phyloP scores from a whole-genome alignment of 495 filamentous ascomycete genomes.

The Annulohypoxylon moriforme region DNA sequence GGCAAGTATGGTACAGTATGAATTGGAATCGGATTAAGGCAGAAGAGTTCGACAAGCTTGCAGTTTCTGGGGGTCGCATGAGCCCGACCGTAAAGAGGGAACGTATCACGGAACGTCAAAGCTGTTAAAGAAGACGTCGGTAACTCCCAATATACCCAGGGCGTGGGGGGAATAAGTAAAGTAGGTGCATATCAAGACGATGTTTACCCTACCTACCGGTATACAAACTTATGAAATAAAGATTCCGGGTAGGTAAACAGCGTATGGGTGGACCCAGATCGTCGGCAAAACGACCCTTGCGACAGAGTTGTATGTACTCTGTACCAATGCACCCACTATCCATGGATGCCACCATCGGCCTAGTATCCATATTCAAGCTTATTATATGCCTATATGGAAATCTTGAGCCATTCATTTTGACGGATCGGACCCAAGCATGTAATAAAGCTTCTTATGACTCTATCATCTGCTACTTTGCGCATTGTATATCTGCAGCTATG shows the following conservation, averaged over 20 bases:
- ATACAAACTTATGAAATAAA: too few species aligned
- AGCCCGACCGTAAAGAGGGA: background rate
- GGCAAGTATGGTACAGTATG: background rate
- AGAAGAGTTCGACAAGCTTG: background rate
- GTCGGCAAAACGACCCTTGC: too few species aligned
- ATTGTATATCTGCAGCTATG: background rate
- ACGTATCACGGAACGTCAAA: constrained; percentile 1
- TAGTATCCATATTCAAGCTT: background rate
- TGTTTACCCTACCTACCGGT: background rate
- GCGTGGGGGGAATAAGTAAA: background rate
- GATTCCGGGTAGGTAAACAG: too few species aligned
- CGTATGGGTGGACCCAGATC: too few species aligned
- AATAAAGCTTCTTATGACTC: constrained; percentile 6
- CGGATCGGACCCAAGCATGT: background rate
- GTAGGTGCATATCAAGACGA: background rate
- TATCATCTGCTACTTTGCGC: constrained; percentile 1
- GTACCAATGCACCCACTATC: background rate
- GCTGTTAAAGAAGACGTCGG: background rate
- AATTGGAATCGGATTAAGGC: background rate
- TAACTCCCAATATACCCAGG: background rate
- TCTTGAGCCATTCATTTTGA: background rate
- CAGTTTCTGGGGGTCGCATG: background rate
- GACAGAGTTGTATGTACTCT: too few species aligned
- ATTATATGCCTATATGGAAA: background rate
- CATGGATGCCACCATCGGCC: background rate